Evolutionary conservation across 306 rosid genomes (phyloP), one percentile per base, ranked within the genome.

Genomic region (Pterocarpus santalinus): DNA sequence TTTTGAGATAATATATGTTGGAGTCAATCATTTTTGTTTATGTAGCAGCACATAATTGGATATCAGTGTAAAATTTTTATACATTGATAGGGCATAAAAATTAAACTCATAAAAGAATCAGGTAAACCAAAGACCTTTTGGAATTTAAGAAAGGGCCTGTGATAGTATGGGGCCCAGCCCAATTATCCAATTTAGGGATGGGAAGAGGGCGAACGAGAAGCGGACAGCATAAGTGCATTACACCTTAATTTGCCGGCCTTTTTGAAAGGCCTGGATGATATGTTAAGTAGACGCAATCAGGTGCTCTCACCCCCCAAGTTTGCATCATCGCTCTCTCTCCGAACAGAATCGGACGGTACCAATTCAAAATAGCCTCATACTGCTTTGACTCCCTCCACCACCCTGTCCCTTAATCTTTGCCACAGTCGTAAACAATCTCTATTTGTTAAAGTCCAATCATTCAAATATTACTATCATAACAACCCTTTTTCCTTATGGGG

Each of bases 231-330:
- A 1, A 52, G 63, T 70, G 73, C 79, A 79, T 52, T 38, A 75
- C 66, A 82, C 74, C 87, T 51, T 69, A 68, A 73, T 43, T 32
- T 84, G 85, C 88, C 69, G 83, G 79, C 82, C 32, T 2, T 56
- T 73, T 65, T 55, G n/a, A 47, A 75, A 75, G 33, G 17, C 12
- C 7, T 12, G 17, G 28, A 8, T 12, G 39, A 22, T 6, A 53
- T 8, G 68, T 76, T 51, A 30, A n/a, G 63, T 22, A 36, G 79
- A 67, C 33, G 65, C 62, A 13, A 82, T 88, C 84, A 15, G 75
- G 14, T 17, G 77, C 73, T 30, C 82, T 77, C 84, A 69, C 58
- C 58, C 53, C 75, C 69, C 86, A 47, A 72, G 16, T 55, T 69
- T 41, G 39, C 67, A 43, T 73, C 78, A 64, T 69, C 52, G 3